Evolutionary conservation across 768 basidiomycete species (phyloP), one percentile per base, ranked within the genome.

Genomic region (Amanita polypyramis): DNA sequence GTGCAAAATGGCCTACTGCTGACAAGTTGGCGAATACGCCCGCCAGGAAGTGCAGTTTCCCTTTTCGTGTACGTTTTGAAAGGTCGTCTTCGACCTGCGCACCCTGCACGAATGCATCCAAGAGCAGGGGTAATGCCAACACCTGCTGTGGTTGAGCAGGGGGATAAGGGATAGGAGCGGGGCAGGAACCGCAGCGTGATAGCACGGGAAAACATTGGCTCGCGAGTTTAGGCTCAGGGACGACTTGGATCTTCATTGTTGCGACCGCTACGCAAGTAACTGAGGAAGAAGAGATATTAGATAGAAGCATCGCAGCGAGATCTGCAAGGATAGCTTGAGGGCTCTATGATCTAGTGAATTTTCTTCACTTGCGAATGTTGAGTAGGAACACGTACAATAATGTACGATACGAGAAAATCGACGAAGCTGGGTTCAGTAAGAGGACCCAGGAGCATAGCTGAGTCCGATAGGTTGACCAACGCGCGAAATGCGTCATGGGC

Each of bases 401-500:
- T 90, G 62, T 96, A 96, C 0, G 94, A 87, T 0, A 86, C 81
- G 35, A 97, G 65, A 56, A 95, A 97, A 20, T 66, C 66, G 20
- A 96, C 64, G 61, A 94, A 98, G 0, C 73, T 62, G 0, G 74
- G 62, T 42, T 95, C 90, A 1, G 80, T 80, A 6, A 95, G 70
- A 34, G 80, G 64, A 5, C 74, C 56, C 6, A 82, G 70, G 20
- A 94, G 72, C 15, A 82, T 63, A 6, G 85, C 72, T 25, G 85
- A 85, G 65, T 94, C 93, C 2, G 92, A 88, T 29, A 98, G 75
- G 66, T 98, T 98, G 61, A 97, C 82, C 43, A 98, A 73, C 2
- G 93, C 92, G 52, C 88, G 80, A 62, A 97, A 86, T 2, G 95
- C 95, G 69, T 96, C 93, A 56, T 97, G 95, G 1, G 95, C 89